These are phyloP conservation scores for Fusarium sp. DNA, from an alignment of 2,329 filamentous ascomycete genomes.

Conservation along the genomic window DNA sequence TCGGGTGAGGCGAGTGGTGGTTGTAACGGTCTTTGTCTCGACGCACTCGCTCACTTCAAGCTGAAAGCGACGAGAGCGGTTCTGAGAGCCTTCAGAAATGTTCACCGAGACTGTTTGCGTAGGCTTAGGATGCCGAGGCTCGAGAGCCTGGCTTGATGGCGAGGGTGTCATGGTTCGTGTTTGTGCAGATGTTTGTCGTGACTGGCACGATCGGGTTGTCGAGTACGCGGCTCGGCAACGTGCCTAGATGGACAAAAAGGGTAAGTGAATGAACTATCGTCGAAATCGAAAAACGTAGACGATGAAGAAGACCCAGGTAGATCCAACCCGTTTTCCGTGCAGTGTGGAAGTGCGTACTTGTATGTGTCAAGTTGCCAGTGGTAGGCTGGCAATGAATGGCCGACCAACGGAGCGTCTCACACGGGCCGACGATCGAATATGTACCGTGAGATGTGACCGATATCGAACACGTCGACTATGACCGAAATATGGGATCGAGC, in stretches of 20 bases:
- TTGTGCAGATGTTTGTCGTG: slow-evolving; percentile 23
- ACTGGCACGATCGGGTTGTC: slow-evolving; percentile 15
- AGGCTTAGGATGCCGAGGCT: slow-evolving; percentile 48
- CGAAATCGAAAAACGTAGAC: not conserved
- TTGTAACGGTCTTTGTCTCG: slow-evolving; percentile 81
- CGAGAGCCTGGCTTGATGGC: slow-evolving; percentile 51
- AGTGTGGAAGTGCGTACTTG: not conserved
- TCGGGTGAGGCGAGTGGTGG: slow-evolving; percentile 88
- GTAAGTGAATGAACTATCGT: not conserved
- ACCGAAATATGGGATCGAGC: not conserved
- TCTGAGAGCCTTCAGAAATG: slow-evolving; percentile 54
- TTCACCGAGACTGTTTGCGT: slow-evolving; percentile 59
- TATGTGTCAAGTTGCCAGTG: not conserved
- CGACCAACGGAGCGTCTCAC: slow-evolving; percentile 14
- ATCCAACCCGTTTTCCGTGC: not conserved
- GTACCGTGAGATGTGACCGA: not conserved
- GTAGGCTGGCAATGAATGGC: not conserved
- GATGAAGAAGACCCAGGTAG: not conserved
- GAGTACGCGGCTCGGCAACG: not conserved
- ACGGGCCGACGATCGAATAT: slow-evolving; percentile 4
- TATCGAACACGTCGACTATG: not conserved
- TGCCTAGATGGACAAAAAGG: not conserved
- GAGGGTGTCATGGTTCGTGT: slow-evolving; percentile 51
- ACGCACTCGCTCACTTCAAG: slow-evolving; percentile 73
- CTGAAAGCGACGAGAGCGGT: slow-evolving; percentile 55